Evolutionary conservation across 768 basidiomycete genomes (phyloP).

Genomic region (Sarcomyxa edulis): DNA sequence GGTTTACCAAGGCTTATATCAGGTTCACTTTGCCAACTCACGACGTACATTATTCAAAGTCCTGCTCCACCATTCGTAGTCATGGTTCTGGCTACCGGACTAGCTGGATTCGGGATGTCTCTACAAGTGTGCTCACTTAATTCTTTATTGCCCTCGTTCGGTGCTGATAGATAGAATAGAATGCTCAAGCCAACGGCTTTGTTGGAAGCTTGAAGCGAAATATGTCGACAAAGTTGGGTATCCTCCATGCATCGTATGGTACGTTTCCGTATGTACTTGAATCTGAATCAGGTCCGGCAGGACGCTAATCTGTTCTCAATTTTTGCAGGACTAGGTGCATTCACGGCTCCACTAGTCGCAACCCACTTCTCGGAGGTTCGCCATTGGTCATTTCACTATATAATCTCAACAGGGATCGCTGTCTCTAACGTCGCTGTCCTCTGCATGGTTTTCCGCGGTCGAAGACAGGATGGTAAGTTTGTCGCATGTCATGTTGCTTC

Average conservation of each 20-base stretch:
- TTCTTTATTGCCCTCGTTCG: conserved; percentile 13
- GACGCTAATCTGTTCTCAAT: not conserved
- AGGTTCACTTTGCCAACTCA: conserved; percentile 38
- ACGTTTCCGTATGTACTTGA: not conserved
- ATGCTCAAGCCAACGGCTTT: too few relatives aligned
- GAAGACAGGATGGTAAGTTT: conserved; percentile 24
- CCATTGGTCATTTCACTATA: conserved; percentile 61
- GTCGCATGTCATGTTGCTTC: too few relatives aligned
- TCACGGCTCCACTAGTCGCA: conserved; percentile 54
- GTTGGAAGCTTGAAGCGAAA: conserved; percentile 39
- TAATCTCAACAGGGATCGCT: conserved; percentile 51
- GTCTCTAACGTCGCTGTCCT: conserved; percentile 26
- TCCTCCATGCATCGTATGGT: conserved; percentile 50
- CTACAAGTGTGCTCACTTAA: conserved; percentile 26
- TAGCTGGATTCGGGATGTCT: conserved; percentile 48
- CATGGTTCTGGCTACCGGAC: conserved; percentile 36
- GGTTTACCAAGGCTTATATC: not conserved
- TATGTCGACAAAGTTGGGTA: conserved; percentile 42
- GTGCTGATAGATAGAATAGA: conserved; percentile 22
- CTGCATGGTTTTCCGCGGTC: conserved; percentile 20
- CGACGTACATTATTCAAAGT: conserved; percentile 38
- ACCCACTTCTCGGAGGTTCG: conserved; percentile 53
- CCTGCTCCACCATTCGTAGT: conserved; percentile 48
- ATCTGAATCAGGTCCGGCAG: not conserved
- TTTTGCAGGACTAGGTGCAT: conserved; percentile 36